Evolutionary conservation across 306 rosid species (phyloP), one percentile per base, ranked within the genome.

Genomic region (Carpinus viminea): DNA sequence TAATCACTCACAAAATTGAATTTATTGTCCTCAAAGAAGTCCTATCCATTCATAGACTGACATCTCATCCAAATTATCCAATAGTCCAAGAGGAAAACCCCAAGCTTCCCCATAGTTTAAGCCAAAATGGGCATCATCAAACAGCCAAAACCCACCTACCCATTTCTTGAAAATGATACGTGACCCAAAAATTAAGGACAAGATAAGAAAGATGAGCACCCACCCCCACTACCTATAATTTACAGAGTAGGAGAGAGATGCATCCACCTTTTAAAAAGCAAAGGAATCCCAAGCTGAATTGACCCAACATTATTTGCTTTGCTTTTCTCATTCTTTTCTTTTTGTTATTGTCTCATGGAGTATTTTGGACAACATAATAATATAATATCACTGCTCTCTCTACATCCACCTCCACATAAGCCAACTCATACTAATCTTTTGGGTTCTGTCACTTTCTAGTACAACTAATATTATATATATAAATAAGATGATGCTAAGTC

Each of bases 391-490:
- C 83, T 80, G 83, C 86, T 78, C 82, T 48, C 81, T 61, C 62
- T n/a, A 12, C 60, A 76, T 82, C 82, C 84, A 75, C 81, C 82
- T 76, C 87, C 83, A 78, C 85, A 53, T 81, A 73, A 77, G 76
- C 81, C 79, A 75, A 68, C 13, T 8, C 59, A 10, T 71, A 41
- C 1, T 38, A 21, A 59, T n/a, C 16, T 75, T 71, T 70, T 50
- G 26, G 53, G 73, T 48, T 70, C 48, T 78, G 24, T 53, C 62
- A 46, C 74, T 45, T 78, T 79, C 31, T 15, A 15, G 77, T 77
- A 75, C 80, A 77, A 48, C 64, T 11, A 34, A 16, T 12, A 56
- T 69, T 43, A 17, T 6, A 11, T 2, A 31, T 31, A 31, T 31
- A 2, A 2, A 31, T 31, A 31, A 31, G 56, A 68, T 43, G 31